These are phyloP conservation scores for Fraxinus angustifolia DNA, from an alignment of 305 asterid species.

Conservation along the genomic window DNA sequence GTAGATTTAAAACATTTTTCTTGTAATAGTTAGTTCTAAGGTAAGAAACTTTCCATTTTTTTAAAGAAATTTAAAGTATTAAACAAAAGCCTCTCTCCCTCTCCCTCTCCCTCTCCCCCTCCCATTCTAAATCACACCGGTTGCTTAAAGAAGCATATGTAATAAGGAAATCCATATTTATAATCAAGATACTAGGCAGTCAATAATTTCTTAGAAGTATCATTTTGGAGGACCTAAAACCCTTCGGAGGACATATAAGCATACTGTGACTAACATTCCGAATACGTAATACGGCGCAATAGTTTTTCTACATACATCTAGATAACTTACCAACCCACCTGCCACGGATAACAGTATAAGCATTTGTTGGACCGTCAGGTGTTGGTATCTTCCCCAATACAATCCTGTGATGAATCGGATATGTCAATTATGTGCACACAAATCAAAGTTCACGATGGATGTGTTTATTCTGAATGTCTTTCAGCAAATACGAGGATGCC, in stretches of 20 bases:
- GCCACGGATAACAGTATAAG: constrained; percentile 75
- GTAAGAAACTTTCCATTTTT: neutral
- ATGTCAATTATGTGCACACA: constrained; percentile 54
- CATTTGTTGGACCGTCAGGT: constrained; percentile 79
- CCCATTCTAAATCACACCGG: neutral
- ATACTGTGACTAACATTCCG: constrained; percentile 13
- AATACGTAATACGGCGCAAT: constrained; percentile 27
- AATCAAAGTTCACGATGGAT: constrained; percentile 38
- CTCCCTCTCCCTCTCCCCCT: neutral
- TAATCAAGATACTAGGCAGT: neutral
- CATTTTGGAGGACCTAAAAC: constrained; percentile 8
- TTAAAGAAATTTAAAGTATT: neutral
- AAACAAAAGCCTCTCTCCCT: neutral
- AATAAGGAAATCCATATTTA: constrained; percentile 6
- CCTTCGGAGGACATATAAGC: constrained; percentile 13
- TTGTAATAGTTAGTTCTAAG: neutral
- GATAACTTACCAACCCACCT: constrained; percentile 85
- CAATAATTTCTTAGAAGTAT: neutral
- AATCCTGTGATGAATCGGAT: constrained; percentile 85
- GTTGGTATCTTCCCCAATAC: constrained; percentile 92
- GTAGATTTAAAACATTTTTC: neutral
- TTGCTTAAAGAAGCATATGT: neutral
- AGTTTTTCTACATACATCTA: constrained; percentile 39
- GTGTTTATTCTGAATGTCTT: constrained; percentile 32
- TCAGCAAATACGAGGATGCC: constrained; percentile 21